A percentile compares a stretch with the other conserved stretches of the same genome.
These are phyloP conservation scores for Hura crepitans DNA, from an alignment of 441 rosid species.

Conservation along the genomic window DNA sequence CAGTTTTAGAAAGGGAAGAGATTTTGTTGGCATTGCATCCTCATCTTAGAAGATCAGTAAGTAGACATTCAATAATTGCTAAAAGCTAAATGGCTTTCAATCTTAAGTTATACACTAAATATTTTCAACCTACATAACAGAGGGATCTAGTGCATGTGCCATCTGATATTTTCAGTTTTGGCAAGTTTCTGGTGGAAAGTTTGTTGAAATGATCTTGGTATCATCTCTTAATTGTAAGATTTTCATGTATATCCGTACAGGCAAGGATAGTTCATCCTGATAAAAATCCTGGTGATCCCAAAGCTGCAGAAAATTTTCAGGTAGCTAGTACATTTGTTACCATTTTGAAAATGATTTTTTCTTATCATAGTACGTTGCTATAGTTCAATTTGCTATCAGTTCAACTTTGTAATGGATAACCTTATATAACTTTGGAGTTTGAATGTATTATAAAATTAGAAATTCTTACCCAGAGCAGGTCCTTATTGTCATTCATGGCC, in stretches of 20 bases:
- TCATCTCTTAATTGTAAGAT: not conserved
- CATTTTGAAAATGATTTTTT: not conserved
- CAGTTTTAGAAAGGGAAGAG: not conserved
- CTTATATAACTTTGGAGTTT: not conserved
- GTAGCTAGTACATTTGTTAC: slow-evolving; percentile 30
- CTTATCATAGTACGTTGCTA: not conserved
- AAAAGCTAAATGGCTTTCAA: not conserved
- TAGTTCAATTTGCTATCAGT: not conserved
- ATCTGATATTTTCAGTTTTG: not conserved
- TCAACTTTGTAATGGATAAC: not conserved
- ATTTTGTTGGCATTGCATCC: not conserved
- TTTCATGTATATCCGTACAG: slow-evolving; percentile 35
- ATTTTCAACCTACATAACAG: not conserved
- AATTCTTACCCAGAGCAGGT: not conserved
- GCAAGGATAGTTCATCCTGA: slow-evolving; percentile 92
- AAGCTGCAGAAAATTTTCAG: slow-evolving; percentile 87
- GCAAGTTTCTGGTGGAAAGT: not conserved
- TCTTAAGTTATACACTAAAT: not conserved
- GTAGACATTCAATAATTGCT: not conserved
- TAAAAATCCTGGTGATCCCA: slow-evolving; percentile 83
- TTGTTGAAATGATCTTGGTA: not conserved
- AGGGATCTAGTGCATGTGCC: not conserved
- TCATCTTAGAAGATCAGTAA: not conserved
- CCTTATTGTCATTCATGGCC: not conserved
- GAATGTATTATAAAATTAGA: not conserved